Percentiles rank a stretch among this genome's conserved stretches.
These are phyloP conservation scores for Coriolopsis trogii DNA, from an alignment of 1,284 basidiomycete genomes.

Conservation along the genomic window DNA sequence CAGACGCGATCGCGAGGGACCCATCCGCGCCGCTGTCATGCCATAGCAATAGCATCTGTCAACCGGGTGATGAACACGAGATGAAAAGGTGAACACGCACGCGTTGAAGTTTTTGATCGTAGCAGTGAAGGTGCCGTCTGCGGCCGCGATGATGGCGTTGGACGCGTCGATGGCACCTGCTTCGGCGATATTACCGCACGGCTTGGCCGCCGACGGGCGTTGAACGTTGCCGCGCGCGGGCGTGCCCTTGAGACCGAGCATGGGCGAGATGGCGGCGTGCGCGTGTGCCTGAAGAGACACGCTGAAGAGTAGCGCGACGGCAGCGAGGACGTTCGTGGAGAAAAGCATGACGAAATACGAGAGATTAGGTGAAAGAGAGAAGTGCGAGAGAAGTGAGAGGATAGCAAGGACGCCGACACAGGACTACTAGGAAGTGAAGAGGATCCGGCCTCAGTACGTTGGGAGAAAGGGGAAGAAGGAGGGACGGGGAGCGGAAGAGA, in stretches of 20 bases:
- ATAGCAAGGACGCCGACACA: neutral
- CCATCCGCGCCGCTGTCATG: constrained; percentile 45
- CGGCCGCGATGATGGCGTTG: constrained; percentile 42
- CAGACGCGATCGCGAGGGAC: constrained; percentile 44
- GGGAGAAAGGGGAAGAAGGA: constrained; percentile 4
- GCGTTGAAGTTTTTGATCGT: constrained; percentile 53
- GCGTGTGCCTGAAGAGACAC: constrained; percentile 36
- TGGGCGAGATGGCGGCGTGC: constrained; percentile 50
- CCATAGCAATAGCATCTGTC: neutral
- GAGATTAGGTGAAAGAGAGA: neutral
- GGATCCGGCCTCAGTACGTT: constrained; percentile 22
- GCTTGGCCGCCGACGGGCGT: constrained; percentile 40
- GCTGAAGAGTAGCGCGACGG: constrained; percentile 23
- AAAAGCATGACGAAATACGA: constrained; percentile 21
- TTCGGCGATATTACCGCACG: constrained; percentile 51
- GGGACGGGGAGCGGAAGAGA: too few species aligned
- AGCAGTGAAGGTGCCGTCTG: constrained; percentile 46
- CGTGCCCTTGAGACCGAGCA: constrained; percentile 47
- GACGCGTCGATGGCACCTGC: constrained; percentile 45
- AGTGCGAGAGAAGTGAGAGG: neutral
- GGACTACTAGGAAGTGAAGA: constrained; percentile 14
- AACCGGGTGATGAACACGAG: too few species aligned
- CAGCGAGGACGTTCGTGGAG: constrained; percentile 25
- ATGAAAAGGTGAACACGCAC: constrained; percentile 35
- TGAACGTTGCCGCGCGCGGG: constrained; percentile 48